Percentiles rank a stretch among this genome's conserved stretches.
Evolutionary conservation across 306 rosid species (phyloP).

Genomic region (Sicyos edulis): DNA sequence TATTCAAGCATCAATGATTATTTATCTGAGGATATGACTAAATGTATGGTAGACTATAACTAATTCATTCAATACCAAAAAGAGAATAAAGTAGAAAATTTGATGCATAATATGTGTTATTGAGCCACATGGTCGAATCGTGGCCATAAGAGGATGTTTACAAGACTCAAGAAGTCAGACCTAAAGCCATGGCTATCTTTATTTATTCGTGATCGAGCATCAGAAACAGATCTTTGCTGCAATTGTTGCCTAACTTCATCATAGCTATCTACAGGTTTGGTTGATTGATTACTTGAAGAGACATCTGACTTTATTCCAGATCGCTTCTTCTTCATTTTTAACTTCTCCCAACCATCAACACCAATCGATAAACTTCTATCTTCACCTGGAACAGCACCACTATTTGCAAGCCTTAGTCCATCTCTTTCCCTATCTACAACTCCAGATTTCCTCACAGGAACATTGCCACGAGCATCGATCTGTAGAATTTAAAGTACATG

Average conservation of each 20-base stretch:
- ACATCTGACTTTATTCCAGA: conserved; percentile 89
- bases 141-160: neutral
- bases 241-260: conserved; percentile 84
- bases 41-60: too few species aligned
- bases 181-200: conserved; percentile 85
- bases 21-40: too few species aligned
- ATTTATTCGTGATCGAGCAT: conserved; percentile 69
- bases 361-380: conserved; percentile 70
- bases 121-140: neutral
- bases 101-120: neutral
- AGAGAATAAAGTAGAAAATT: too few species aligned
- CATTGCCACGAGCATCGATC: conserved; percentile 78
- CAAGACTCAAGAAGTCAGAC: conserved; percentile 39
- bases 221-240: conserved; percentile 69
- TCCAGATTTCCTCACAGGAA: conserved; percentile 69
- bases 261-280: conserved; percentile 61
- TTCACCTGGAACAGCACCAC: conserved; percentile 67
- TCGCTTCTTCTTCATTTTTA: conserved; percentile 92
- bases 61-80: too few species aligned
- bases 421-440: conserved; percentile 79
- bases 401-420: conserved; percentile 54
- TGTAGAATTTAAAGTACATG: conserved; percentile 32
- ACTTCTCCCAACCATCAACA: conserved; percentile 94
- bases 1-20: neutral
- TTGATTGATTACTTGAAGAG: conserved; percentile 53